These are phyloP conservation scores for Monosporascus sp. DNA, from an alignment of 2,329 filamentous ascomycete genomes.

Conservation along the genomic window DNA sequence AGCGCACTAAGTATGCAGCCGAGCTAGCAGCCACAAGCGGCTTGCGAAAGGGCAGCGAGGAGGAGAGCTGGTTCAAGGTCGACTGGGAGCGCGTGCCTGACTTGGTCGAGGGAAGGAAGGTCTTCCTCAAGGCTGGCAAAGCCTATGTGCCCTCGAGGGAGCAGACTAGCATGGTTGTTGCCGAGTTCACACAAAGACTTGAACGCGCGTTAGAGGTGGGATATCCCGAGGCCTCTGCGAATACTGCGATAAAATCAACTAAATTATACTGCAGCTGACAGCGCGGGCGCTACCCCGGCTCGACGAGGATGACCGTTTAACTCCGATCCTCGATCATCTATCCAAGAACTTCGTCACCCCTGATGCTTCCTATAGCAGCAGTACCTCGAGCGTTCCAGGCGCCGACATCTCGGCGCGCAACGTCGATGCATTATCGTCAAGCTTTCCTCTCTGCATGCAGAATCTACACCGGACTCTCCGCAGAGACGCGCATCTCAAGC, in stretches of 20 bases:
- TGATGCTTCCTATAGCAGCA: slow-evolving; percentile 71
- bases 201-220: slow-evolving; percentile 77
- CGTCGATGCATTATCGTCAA: slow-evolving; percentile 71
- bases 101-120: slow-evolving; percentile 71
- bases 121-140: slow-evolving; percentile 73
- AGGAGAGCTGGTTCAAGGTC: slow-evolving; percentile 92
- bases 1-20: slow-evolving; percentile 59
- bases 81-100: slow-evolving; percentile 93
- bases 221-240: slow-evolving; percentile 1
- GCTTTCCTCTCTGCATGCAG: slow-evolving; percentile 93
- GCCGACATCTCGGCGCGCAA: slow-evolving; percentile 71
- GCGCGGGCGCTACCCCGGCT: slow-evolving; percentile 85
- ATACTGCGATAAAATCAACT: slow-evolving; percentile 4
- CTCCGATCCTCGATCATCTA: slow-evolving; percentile 65
- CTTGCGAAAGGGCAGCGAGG: slow-evolving; percentile 48
- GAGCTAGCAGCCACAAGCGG: slow-evolving; percentile 51
- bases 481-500: slow-evolving; percentile 85
- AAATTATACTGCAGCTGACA: slow-evolving; percentile 55
- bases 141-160: slow-evolving; percentile 87
- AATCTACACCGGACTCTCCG: slow-evolving; percentile 81
- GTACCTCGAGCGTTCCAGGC: slow-evolving; percentile 59
- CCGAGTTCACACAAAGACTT: slow-evolving; percentile 74
- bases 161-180: slow-evolving; percentile 81
- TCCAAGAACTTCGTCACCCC: slow-evolving; percentile 94
- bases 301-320: slow-evolving; percentile 91